phyloP scores from a whole-genome alignment of 352 stramenopile species.

The Bremia lactucae region DNA sequence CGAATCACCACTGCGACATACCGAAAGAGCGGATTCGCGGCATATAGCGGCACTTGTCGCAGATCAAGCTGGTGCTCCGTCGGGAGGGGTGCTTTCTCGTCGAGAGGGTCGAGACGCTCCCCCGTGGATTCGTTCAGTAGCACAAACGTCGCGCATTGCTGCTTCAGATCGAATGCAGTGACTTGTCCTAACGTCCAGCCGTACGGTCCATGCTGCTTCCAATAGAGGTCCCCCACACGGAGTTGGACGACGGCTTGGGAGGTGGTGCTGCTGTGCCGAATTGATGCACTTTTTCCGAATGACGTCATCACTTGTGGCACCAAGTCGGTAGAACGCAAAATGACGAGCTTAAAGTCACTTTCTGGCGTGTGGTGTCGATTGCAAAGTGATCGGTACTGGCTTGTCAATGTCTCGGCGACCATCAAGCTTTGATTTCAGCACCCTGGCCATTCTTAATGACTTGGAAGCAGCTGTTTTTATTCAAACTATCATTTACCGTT shows the following conservation, averaged over 20 bases:
- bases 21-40: constrained; percentile 63
- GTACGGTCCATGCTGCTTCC: constrained; percentile 53
- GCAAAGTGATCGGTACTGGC: constrained; percentile 13
- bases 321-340: background rate
- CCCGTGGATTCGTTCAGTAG: constrained; percentile 57
- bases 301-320: constrained; percentile 10
- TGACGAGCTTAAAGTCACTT: background rate
- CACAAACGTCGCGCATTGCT: constrained; percentile 34
- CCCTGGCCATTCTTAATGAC: too few species aligned
- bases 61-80: constrained; percentile 35
- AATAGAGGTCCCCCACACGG: constrained; percentile 73
- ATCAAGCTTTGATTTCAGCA: too few species aligned
- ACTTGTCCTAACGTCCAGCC: constrained; percentile 68
- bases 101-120: constrained; percentile 18
- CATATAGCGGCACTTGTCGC: constrained; percentile 35
- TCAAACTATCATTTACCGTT: too few species aligned
- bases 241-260: constrained; percentile 20
- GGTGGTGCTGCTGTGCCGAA: too few species aligned
- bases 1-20: constrained; percentile 12
- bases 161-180: constrained; percentile 26
- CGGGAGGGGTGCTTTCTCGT: constrained; percentile 8
- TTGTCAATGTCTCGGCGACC: too few species aligned
- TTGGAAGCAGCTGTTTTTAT: too few species aligned
- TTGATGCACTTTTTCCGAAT: constrained; percentile 1
- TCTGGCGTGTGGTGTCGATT: constrained; percentile 5